Evolutionary conservation across 345 rosid genomes (phyloP), one percentile per base, ranked within the genome.

Genomic region (Heritiera fomes): DNA sequence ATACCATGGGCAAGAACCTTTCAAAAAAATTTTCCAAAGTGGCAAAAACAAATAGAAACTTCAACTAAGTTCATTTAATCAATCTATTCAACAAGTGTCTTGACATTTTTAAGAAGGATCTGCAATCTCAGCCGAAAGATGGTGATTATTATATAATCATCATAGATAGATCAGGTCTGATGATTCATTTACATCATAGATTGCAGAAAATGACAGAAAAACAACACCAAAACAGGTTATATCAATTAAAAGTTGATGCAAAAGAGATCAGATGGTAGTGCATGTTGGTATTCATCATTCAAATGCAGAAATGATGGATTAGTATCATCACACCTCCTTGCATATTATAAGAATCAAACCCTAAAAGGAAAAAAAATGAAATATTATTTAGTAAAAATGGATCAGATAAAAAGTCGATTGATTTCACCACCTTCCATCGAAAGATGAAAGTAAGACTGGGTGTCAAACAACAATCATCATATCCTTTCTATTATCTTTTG

Each of bases 71-170:
- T 14, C 1, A 15, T 15, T 15, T 15, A 12, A 3, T 49, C 59
- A 56, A 56, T 7, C 28, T 18, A 64, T 15, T 3, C 0, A 38
- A 7, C 11, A 15, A 7, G 9, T n/a, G 23, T 4, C 28, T 18
- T 18, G n/a, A 1, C 14, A 30, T 5, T 8, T 20, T 28, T 28
- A 61, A 13, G 8, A 40, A 40, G 7, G 11, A n/a, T 13, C 18
- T 34, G 91, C 95, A 92, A 89, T 77, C 98, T 92, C 97, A 94
- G 95, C 78, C 91, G 95, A 92, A 94, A 92, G 97, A 92, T 92
- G 90, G 88, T 87, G 84, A 87, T 85, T 81, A 70, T 47, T 45
- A 47, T 0, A 68, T 38, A 64, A 81, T 90, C 89, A 91, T 92
- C 93, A 89, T 46, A 7, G 46, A 0, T 1, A 47, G 78, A 38